Evolutionary conservation across 108 stramenopile species (phyloP).

Genomic region (Skeletonema grethae): DNA sequence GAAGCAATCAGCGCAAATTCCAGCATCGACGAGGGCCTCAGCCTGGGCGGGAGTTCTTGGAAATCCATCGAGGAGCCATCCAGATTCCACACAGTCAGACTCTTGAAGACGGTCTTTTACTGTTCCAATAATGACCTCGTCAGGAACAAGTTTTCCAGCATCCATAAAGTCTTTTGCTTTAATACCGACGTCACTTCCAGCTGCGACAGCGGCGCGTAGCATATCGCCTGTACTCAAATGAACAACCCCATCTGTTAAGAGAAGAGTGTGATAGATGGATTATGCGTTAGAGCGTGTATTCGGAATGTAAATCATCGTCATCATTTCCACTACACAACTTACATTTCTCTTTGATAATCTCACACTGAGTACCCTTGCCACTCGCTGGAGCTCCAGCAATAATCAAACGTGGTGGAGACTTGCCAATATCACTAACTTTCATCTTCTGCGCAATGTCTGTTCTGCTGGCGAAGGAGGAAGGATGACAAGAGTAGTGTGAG

Average conservation of each 20-base stretch:
- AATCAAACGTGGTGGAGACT: no score
- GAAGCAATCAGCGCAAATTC: conserved; percentile 88
- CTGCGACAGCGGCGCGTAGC: conserved; percentile 70
- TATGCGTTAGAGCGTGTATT: not conserved
- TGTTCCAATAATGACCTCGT: conserved; percentile 94
- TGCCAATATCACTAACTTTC: no score
- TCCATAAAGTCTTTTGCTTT: conserved; percentile 91
- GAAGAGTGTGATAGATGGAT: not conserved
- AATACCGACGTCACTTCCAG: conserved; percentile 65
- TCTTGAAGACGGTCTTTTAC: conserved; percentile 86
- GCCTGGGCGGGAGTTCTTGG: conserved; percentile 96
- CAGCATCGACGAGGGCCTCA: conserved; percentile 82
- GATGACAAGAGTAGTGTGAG: no score
- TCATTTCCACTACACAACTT: not conserved
- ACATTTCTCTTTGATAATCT: conserved; percentile 61
- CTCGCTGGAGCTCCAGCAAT: no score
- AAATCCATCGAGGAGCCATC: conserved; percentile 98
- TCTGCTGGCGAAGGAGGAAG: no score
- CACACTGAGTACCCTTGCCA: conserved; percentile 88
- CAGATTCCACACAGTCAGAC: conserved; percentile 79
- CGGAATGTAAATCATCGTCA: no score
- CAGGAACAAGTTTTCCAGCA: conserved; percentile 92
- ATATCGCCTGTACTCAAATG: conserved; percentile 86
- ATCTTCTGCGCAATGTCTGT: no score
- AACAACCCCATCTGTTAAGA: conserved; percentile 49